Evolutionary conservation across 768 basidiomycete species (phyloP), one percentile per base, ranked within the genome.

Genomic region (Macrolepiota albuminosa): DNA sequence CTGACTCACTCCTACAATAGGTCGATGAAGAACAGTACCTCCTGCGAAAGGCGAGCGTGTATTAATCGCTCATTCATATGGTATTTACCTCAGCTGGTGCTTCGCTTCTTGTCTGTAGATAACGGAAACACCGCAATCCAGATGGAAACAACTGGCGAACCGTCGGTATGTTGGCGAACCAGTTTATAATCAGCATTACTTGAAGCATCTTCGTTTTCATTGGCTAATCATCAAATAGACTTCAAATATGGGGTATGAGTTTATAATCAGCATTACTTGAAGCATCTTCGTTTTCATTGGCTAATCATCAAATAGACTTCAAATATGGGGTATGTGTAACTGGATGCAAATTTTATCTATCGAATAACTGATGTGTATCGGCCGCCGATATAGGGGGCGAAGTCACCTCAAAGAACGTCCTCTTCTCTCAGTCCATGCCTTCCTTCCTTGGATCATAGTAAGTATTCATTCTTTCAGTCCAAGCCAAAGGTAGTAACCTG

Each of bases 71-170:
- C n/a, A 37, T 21, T 1, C 5, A 45, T 40, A 5, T 34, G 43
- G 36, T 10, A 11, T 33, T n/a, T 18, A 21, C 7, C 31, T 43
- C 6, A 42, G 26, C n/a, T 29, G 31, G n/a, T 40, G 8, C 14
- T 16, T 37, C 24, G 34, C 9, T 36, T 54, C 54, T 54, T 56
- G 16, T 33, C 40, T 48, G 40, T 60, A 95, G 94, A 91, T 95
- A 61, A 68, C 73, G 43, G 90, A 90, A 64, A 83, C 86, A 2
- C 88, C 93, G n/a, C 84, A 83, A 65, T 86, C 84, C 31, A 89
- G 84, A 69, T 95, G 93, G 93, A 94, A 87, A 70, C 82, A 78
- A 13, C 76, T 92, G 11, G 76, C 81, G 4, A 89, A 89, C 63
- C 80, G 91, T 59, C 80, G 92, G 84, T 86, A 68, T 64, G 84